These are phyloP conservation scores for Chloranthus sessilifolius DNA, from an alignment of 164 flowering plant species.

Conservation along the genomic window DNA sequence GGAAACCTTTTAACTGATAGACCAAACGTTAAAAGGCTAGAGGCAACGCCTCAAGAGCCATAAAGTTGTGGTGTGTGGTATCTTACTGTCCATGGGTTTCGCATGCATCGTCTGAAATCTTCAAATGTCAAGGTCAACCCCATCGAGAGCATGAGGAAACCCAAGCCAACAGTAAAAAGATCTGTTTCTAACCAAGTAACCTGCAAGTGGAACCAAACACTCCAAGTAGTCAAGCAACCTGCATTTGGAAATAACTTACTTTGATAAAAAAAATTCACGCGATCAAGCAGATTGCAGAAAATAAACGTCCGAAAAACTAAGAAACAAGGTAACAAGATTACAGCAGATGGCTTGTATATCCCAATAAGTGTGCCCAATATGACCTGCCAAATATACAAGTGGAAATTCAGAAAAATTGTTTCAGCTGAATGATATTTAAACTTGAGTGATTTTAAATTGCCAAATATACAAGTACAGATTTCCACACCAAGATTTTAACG, in stretches of 20 bases:
- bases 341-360: constrained; percentile 89
- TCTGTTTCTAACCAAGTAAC: constrained; percentile 97
- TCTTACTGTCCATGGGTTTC: constrained; percentile 99
- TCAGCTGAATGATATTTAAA: not conserved
- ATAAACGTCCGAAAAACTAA: not conserved
- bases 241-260: not conserved
- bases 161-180: constrained; percentile 85
- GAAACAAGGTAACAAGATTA: constrained; percentile 20
- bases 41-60: not conserved
- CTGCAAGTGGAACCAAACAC: constrained; percentile 31
- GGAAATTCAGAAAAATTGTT: not conserved
- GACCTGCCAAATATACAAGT: constrained; percentile 45
- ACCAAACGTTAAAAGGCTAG: not conserved
- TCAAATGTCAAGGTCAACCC: constrained; percentile 96
- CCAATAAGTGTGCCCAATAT: constrained; percentile 83
- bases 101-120: constrained; percentile 84
- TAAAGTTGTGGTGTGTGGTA: not conserved
- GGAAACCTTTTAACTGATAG: not conserved
- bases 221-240: constrained; percentile 9
- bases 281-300: not conserved
- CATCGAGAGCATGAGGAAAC: constrained; percentile 99
- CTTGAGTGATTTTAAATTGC: not conserved
- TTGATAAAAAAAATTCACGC: not conserved
- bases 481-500: no score
- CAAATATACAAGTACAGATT: not conserved